Evolutionary conservation across 169 alveolate genomes (phyloP), one percentile per base, ranked within the genome.

Genomic region (Cryptosporidium baileyi): DNA sequence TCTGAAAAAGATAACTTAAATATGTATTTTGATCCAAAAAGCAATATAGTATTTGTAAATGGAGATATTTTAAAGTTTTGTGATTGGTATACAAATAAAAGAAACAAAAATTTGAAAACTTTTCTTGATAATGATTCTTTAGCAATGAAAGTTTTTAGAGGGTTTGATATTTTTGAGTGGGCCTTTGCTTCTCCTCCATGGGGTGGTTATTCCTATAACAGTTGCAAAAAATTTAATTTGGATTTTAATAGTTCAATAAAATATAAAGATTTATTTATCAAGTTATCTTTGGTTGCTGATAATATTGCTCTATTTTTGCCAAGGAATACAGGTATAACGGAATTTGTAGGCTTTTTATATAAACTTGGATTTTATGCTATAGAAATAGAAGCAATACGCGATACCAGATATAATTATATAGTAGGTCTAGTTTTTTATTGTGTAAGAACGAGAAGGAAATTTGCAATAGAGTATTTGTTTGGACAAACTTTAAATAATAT

Each of bases 131-230:
- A 61, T 28, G 32, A 30, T 24, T 3, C 22, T 11, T 5, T 57
- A 19, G 22, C 19, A 17, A 19, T 24, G 15, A 40, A 74, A 41
- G 67, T 5, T 36, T 74, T 74, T 38, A 51, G 22, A 1, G 74
- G 22, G 4, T 51, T 74, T 41, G 43, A 51, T 9, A 57, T 13
- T 19, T 74, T 74, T 32, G 85, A 74, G 26, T 74, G 85, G 85
- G 65, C 74, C 3, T 74, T 74, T 74, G 67, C 85, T 6, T 74
- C 85, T 9, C 85, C 85, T 24, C 85, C 85, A 22, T 74, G 85
- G 85, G 85, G 85, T 6, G 85, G 85, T 15, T 54, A 74, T 51
- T 54, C 65, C 7, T 74, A 74, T 45, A 74, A 57, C 36, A 34
- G 59, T 24, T 1, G n/a, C 19, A 57, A 54, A 26, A 24, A 74